phyloP scores from a whole-genome alignment of 129 eudicot species.

The Pittosporum tobira region DNA sequence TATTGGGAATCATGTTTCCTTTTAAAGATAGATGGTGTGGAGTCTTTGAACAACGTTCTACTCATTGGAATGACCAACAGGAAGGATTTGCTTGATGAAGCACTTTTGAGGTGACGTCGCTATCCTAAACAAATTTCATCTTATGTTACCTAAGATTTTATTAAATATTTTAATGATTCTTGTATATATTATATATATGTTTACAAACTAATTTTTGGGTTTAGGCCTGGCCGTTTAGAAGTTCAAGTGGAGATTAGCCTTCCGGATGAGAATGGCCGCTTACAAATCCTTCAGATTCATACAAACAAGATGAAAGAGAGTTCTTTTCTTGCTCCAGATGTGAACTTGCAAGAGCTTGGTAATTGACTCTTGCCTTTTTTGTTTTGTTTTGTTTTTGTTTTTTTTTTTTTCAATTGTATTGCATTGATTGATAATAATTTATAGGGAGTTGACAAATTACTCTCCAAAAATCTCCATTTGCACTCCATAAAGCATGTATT shows the following conservation, averaged over 20 bases:
- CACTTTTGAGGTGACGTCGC: slow-evolving; percentile 71
- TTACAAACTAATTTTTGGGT: slow-evolving; percentile 9
- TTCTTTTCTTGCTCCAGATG: slow-evolving; percentile 92
- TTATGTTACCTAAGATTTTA: slow-evolving; percentile 4
- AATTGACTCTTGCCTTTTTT: slow-evolving; percentile 17
- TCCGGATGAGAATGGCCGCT: slow-evolving; percentile 93
- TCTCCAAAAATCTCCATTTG: too few species aligned
- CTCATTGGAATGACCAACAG: slow-evolving; percentile 99
- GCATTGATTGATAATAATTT: not conserved
- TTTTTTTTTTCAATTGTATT: too few species aligned
- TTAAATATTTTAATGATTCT: not conserved
- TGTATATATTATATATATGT: not conserved
- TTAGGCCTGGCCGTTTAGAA: slow-evolving; percentile 97
- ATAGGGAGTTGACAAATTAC: too few species aligned
- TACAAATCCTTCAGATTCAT: slow-evolving; percentile 92
- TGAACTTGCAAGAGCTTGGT: slow-evolving; percentile 92
- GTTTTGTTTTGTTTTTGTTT: too few species aligned
- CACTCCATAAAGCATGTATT: too few species aligned
- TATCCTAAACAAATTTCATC: not conserved
- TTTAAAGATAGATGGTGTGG: slow-evolving; percentile 96
- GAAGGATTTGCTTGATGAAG: slow-evolving; percentile 97
- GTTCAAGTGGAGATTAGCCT: slow-evolving; percentile 99
- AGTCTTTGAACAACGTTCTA: slow-evolving; percentile 89
- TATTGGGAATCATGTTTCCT: slow-evolving; percentile 12
- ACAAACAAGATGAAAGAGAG: slow-evolving; percentile 96